Conservation (phyloP, 441 rosid species). For the Viola pubescens region DNA sequence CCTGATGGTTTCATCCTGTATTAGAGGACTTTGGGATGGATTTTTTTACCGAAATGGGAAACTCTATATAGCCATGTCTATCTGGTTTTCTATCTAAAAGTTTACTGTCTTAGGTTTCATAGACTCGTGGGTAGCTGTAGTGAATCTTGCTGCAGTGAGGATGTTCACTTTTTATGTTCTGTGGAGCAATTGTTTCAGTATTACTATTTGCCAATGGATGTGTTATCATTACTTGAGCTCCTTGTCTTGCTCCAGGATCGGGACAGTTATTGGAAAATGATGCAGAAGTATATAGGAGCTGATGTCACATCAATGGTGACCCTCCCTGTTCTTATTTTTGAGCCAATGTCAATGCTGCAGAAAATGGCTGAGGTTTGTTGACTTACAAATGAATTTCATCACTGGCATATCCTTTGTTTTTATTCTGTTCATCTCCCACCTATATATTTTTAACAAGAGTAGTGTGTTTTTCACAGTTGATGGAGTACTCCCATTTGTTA, state of each 20-base stretch:
- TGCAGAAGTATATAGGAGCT: constrained; percentile 90
- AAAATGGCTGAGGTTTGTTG: constrained; percentile 92
- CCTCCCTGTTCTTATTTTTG: constrained; percentile 93
- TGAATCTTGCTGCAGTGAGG: background rate
- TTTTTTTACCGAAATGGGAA: too few species aligned
- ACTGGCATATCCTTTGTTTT: background rate
- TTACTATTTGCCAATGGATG: background rate
- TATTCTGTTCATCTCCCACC: background rate
- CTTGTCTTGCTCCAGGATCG: constrained; percentile 54
- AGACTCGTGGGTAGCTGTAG: too few species aligned
- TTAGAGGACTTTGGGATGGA: too few species aligned
- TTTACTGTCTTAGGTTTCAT: too few species aligned
- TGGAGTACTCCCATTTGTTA: constrained; percentile 87
- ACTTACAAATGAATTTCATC: background rate
- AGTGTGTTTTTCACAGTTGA: constrained; percentile 51
- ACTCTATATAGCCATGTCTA: too few species aligned
- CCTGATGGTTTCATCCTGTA: too few species aligned
- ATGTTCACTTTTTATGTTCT: background rate
- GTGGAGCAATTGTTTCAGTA: background rate
- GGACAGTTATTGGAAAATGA: constrained; percentile 94
- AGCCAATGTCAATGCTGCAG: constrained; percentile 93
- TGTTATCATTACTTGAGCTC: background rate
- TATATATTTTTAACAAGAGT: constrained; percentile 10
- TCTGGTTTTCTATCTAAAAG: too few species aligned
- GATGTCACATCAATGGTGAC: constrained; percentile 98